A percentile compares a stretch with the other conserved stretches of the same genome.
phyloP scores from a whole-genome alignment of 2,329 filamentous ascomycete species.

The Arthroderma sp. region DNA sequence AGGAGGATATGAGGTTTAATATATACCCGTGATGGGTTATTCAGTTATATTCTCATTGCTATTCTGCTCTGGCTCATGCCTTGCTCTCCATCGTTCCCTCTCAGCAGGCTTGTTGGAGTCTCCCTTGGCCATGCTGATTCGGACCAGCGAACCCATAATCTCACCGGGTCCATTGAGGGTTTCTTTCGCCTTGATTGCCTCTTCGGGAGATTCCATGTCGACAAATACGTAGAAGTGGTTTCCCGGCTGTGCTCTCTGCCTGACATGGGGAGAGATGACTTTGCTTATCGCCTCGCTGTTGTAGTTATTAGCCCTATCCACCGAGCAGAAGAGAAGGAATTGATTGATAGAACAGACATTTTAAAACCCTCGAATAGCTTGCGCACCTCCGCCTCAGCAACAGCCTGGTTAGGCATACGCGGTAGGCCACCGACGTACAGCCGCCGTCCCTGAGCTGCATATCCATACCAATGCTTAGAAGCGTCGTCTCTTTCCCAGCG shows the following conservation, averaged over 20 bases:
- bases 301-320: not conserved
- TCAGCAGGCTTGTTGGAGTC: conserved; percentile 21
- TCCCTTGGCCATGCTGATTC: conserved; percentile 29
- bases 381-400: conserved; percentile 30
- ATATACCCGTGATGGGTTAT: too few species aligned
- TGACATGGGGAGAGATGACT: conserved; percentile 46
- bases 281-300: conserved; percentile 35
- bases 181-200: conserved; percentile 40
- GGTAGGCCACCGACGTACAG: conserved; percentile 37
- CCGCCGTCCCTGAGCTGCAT: conserved; percentile 28
- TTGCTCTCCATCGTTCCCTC: conserved; percentile 13
- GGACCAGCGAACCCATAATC: conserved; percentile 27
- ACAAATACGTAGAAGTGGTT: conserved; percentile 54
- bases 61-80: not conserved
- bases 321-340: not conserved
- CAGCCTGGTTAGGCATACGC: conserved; percentile 29
- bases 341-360: conserved; percentile 20
- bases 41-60: not conserved
- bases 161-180: conserved; percentile 29
- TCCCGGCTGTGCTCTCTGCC: conserved; percentile 38
- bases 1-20: not conserved
- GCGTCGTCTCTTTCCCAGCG: conserved; percentile 32
- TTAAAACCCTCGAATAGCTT: conserved; percentile 33
- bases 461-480: conserved; percentile 20
- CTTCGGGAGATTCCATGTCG: conserved; percentile 44